Evolutionary conservation across 331 rosid genomes (phyloP), one percentile per base, ranked within the genome.

Genomic region (Malus hybrid): DNA sequence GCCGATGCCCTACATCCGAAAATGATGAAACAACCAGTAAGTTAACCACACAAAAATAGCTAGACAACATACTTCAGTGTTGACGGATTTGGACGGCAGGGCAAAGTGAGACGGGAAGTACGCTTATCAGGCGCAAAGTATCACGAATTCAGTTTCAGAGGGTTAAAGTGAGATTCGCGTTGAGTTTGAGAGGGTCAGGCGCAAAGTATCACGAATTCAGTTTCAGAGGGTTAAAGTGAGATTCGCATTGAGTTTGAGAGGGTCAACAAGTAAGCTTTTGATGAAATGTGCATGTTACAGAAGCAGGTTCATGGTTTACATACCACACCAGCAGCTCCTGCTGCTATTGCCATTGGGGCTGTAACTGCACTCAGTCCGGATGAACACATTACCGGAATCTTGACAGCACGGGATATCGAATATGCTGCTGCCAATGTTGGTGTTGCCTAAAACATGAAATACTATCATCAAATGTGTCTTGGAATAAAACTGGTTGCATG

Each of bases 251-350:
- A 39, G 46, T 39, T 39, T 39, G 11, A 10, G 46, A 10, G 32
- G 46, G 46, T 39, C 13, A 39, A 10, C 42, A 36, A 8, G 0
- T 36, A 36, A 36, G 42, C 42, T 42, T 9, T 70, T 33, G 32
- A 27, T 65, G 36, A 42, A 7, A 32, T 46, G 15, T 27, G 46
- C 61, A n/a, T 39, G 3, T 39, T 39, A 10, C 46, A 39, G 57
- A 22, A 72, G 67, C 24, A 8, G 6, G 18, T 12, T 62, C 56
- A 29, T 11, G 3, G 69, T 24, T 2, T 55, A 16, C 94, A 27
- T 87, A 93, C 97, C 90, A 93, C 98, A 28, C 98, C 98, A 6
- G 98, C 82, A 32, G 98, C 98, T 69, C 98, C 97, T 7, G 96
- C 97, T 27, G 95, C 74, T 82, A 93, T 87, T 78, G 98, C 98